A percentile compares a stretch with the other conserved stretches of the same genome.
These are phyloP conservation scores for Rhynchospora pubera DNA, from an alignment of 176 grass and related monocot species.

Conservation along the genomic window DNA sequence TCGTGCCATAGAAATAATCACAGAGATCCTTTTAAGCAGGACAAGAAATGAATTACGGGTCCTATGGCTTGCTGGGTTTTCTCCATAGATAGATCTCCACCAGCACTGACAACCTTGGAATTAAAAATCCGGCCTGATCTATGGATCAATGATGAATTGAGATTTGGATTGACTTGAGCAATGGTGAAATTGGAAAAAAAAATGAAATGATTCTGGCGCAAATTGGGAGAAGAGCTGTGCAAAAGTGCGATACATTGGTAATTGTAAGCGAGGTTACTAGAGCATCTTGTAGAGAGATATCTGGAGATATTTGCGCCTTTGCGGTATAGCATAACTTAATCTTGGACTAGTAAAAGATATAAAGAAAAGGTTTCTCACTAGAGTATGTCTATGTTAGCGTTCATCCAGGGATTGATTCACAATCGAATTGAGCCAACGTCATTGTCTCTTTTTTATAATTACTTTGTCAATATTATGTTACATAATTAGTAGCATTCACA, in stretches of 20 bases:
- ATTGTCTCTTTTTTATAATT: too few species aligned
- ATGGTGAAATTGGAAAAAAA: too few species aligned
- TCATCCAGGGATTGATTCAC: not conserved
- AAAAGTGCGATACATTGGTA: conserved; percentile 17
- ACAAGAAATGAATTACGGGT: too few species aligned
- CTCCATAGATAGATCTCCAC: not conserved
- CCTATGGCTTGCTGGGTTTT: not conserved
- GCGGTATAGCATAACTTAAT: not conserved
- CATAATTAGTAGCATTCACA: too few species aligned
- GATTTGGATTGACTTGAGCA: not conserved
- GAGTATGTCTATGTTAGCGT: not conserved
- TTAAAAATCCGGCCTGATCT: not conserved
- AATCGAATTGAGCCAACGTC: too few species aligned
- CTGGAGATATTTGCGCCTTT: conserved; percentile 1
- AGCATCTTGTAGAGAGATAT: conserved; percentile 24
- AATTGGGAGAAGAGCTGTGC: not conserved
- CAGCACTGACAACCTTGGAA: not conserved
- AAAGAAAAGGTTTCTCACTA: not conserved
- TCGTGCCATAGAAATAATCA: conserved; percentile 39
- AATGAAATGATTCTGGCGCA: not conserved
- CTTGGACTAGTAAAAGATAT: not conserved
- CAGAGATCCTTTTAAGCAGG: too few species aligned
- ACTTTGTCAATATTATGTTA: too few species aligned
- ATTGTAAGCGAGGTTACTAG: not conserved
- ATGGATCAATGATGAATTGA: not conserved